Conservation (phyloP, 2,329 filamentous ascomycete genomes). For the Nemania serpens region DNA sequence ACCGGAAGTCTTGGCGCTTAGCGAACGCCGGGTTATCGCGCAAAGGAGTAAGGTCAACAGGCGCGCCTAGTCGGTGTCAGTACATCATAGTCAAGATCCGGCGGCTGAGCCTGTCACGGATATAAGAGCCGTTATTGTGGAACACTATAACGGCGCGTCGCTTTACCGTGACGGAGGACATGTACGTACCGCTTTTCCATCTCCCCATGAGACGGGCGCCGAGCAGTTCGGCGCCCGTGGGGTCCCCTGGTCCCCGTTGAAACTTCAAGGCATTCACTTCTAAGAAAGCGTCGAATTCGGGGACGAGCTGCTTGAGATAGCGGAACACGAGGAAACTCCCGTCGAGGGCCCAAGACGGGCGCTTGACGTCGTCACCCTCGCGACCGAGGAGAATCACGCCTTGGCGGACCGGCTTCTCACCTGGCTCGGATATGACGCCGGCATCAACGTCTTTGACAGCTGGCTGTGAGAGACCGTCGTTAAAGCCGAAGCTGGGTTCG, state of each 20-base stretch:
- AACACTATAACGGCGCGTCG: too few species aligned
- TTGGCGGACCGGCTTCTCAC: conserved; percentile 40
- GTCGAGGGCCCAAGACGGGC: conserved; percentile 48
- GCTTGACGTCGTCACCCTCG: conserved; percentile 40
- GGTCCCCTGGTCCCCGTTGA: conserved; percentile 23
- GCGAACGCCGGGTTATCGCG: conserved; percentile 42
- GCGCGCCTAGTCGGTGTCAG: conserved; percentile 38
- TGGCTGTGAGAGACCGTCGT: conserved; percentile 50
- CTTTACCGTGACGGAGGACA: too few species aligned
- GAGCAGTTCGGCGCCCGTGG: conserved; percentile 43
- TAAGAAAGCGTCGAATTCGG: conserved; percentile 49
- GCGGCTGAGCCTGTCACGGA: neutral
- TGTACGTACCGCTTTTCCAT: conserved; percentile 44
- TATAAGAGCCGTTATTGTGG: too few species aligned
- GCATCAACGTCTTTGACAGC: conserved; percentile 40
- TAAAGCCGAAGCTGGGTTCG: conserved; percentile 45
- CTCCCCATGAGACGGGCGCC: conserved; percentile 50
- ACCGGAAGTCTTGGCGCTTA: conserved; percentile 46
- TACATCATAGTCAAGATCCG: neutral
- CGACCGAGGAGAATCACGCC: conserved; percentile 45
- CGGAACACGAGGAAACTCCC: conserved; percentile 52
- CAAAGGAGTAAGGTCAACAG: conserved; percentile 39
- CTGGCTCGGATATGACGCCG: conserved; percentile 23
- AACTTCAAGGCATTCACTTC: conserved; percentile 28
- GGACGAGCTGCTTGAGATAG: conserved; percentile 50